Evolutionary conservation across 257 asterid species (phyloP).

Genomic region (Craterostigma plantagineum): DNA sequence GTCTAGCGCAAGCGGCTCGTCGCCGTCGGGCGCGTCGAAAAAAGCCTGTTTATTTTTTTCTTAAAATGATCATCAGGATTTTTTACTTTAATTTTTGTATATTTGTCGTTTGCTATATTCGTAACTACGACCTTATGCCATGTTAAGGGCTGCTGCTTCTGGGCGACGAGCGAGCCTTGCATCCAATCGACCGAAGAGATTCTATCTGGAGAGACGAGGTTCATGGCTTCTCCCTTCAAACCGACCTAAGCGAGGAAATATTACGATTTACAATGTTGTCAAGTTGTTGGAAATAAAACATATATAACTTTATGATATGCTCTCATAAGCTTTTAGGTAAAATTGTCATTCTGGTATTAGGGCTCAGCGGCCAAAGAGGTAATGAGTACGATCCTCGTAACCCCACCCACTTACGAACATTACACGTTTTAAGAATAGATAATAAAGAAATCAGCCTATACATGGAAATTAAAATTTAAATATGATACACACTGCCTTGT

Average conservation of each 20-base stretch:
- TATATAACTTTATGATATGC: neutral
- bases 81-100: neutral
- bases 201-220: slow-evolving; percentile 47
- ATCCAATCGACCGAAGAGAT: slow-evolving; percentile 71
- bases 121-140: slow-evolving; percentile 67
- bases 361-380: too few species aligned
- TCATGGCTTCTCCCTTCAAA: slow-evolving; percentile 78
- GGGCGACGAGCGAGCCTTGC: slow-evolving; percentile 52
- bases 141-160: slow-evolving; percentile 64
- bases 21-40: slow-evolving; percentile 70
- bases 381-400: too few species aligned
- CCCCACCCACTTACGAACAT: too few species aligned
- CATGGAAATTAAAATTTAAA: too few species aligned
- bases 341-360: too few species aligned
- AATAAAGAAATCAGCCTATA: slow-evolving; percentile 5
- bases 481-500: too few species aligned
- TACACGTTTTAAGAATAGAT: too few species aligned
- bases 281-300: too few species aligned
- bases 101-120: neutral
- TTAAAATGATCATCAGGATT: neutral
- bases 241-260: slow-evolving; percentile 41
- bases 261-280: too few species aligned
- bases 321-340: too few species aligned
- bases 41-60: slow-evolving; percentile 31
- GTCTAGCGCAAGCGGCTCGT: slow-evolving; percentile 83